Evolutionary conservation across 78 protist species (phyloP).

Genomic region (Pigoraptor vietnamica): DNA sequence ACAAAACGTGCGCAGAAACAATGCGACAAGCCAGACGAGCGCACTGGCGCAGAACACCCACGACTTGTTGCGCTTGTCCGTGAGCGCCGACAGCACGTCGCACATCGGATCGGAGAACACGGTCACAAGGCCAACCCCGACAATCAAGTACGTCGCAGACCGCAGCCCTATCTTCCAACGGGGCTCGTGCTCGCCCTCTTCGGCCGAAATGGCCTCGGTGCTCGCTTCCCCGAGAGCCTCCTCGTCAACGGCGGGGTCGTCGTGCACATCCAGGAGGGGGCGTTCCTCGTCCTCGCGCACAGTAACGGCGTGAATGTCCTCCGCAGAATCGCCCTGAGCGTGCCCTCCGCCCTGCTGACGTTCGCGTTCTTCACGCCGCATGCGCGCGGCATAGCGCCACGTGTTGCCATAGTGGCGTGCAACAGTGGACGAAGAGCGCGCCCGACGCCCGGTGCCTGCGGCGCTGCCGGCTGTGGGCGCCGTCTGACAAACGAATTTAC

Average conservation of each 20-base stretch:
- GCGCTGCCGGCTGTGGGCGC: too few species aligned
- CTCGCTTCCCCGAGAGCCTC: too few species aligned
- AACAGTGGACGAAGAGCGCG: too few species aligned
- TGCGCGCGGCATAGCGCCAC: too few species aligned
- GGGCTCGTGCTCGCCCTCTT: neutral
- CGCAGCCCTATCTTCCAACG: neutral
- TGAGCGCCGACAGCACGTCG: conserved; percentile 3
- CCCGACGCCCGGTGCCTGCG: too few species aligned
- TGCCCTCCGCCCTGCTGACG: neutral
- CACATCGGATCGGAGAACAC: conserved; percentile 50
- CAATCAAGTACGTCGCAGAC: neutral
- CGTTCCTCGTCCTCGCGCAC: conserved; percentile 11
- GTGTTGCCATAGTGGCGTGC: too few species aligned
- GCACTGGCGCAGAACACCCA: too few species aligned
- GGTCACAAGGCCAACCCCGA: conserved; percentile 22
- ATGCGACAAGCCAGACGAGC: too few species aligned
- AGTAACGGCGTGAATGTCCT: neutral
- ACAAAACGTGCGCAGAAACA: too few species aligned
- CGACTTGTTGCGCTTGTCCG: neutral
- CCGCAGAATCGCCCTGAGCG: neutral
- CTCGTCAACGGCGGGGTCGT: neutral
- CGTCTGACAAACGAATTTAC: too few species aligned
- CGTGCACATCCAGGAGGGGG: neutral
- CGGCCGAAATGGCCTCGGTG: too few species aligned
- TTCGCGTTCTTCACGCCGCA: neutral